These are phyloP conservation scores for Xylaria sp. DNA, from an alignment of 2,329 filamentous ascomycete genomes.

Conservation along the genomic window DNA sequence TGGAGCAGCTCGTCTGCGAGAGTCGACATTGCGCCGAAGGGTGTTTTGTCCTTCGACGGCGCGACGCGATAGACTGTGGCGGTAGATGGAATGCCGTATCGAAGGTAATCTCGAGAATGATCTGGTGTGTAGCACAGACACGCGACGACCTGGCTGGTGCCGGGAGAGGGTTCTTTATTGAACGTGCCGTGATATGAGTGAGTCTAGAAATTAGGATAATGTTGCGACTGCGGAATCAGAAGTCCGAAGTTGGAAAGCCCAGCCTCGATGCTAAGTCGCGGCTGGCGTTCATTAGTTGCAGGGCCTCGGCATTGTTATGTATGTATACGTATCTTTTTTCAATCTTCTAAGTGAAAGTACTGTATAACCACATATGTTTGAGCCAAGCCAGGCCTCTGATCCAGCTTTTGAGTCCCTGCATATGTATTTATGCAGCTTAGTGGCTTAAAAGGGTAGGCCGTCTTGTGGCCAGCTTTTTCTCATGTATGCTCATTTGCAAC, in stretches of 20 bases:
- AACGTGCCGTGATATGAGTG: neutral
- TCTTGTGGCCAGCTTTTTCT: neutral
- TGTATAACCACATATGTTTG: neutral
- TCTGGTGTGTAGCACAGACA: neutral
- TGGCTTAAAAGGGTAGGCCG: neutral
- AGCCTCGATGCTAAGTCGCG: neutral
- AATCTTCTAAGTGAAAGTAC: neutral
- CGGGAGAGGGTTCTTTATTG: neutral
- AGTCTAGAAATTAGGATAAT: neutral
- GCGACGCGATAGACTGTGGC: neutral
- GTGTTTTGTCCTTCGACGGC: constrained; percentile 1
- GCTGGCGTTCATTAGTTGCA: neutral
- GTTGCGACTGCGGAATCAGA: neutral
- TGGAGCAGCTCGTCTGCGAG: constrained; percentile 90
- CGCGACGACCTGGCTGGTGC: neutral
- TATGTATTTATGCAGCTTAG: neutral
- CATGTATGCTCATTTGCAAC: neutral
- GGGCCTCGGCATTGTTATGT: neutral
- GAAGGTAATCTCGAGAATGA: neutral
- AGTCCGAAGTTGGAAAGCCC: neutral
- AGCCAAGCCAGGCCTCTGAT: neutral
- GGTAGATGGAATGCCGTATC: neutral
- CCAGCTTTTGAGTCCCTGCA: neutral
- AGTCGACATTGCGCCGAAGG: constrained; percentile 70
- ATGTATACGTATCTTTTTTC: neutral